phyloP scores from a whole-genome alignment of 2,329 filamentous ascomycete species.

The Lasiodiplodia sp. region DNA sequence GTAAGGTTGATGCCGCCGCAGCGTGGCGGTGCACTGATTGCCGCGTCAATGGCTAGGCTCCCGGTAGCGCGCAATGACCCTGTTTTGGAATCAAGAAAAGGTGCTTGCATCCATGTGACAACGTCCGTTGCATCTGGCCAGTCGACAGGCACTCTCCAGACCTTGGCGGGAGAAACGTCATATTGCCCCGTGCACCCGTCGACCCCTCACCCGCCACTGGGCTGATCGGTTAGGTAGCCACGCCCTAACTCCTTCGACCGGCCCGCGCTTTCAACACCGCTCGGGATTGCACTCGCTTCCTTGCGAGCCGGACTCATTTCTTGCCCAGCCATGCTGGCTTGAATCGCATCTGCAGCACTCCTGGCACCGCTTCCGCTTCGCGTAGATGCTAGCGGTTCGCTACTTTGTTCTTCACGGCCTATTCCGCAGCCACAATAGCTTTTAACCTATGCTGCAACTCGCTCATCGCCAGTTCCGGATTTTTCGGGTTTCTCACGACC shows the following conservation, averaged over 20 bases:
- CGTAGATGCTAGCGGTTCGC: background rate
- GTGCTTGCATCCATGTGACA: background rate
- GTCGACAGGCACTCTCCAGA: background rate
- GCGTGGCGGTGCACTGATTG: constrained; percentile 23
- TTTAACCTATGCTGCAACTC: no score
- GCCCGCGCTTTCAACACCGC: background rate
- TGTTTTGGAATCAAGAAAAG: background rate
- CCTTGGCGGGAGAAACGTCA: constrained; percentile 15
- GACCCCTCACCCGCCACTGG: background rate
- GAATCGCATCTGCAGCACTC: background rate
- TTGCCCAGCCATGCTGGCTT: background rate
- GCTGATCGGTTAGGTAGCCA: background rate
- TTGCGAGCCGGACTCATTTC: background rate
- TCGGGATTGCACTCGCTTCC: background rate
- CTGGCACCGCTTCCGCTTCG: background rate
- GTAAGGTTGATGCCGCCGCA: background rate
- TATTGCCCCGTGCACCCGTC: constrained; percentile 6
- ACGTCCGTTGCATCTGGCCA: background rate
- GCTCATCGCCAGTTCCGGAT: background rate
- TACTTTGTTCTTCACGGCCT: background rate
- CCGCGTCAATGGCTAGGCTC: constrained; percentile 16
- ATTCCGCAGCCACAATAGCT: background rate
- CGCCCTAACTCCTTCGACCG: background rate
- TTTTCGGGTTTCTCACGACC: background rate
- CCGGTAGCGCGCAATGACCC: constrained; percentile 1